Base-by-base conservation (phyloP, 208 protist genomes). In the Herpetomonas tarakana region DNA sequence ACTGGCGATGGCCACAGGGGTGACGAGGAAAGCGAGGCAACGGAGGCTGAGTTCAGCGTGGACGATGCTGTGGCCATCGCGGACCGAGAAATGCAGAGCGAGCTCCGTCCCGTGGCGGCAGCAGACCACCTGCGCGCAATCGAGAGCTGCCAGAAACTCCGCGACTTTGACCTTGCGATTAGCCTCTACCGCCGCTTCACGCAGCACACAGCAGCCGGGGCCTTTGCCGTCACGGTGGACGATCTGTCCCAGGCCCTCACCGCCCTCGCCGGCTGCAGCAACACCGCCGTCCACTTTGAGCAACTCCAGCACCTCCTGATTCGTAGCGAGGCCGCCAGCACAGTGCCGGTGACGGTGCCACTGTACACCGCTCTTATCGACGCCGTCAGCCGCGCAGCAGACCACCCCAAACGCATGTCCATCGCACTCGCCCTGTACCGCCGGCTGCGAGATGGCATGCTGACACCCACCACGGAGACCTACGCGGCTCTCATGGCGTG, bases 401-500 rank as follows among this genome's bases (percentile, higher is more conserved):
- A 82, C 41, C 65, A 91, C 53, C 76, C 78, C 25, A 50, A 86
- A 46, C 65, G 78, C 12, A 78, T 91, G 82, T 3, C 67, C 41
- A 71, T 94, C 31, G 83, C 88, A 12, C 71, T 94, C 28, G 71
- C 71, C n/a, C 71, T 94, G 18, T 94, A 94, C 62, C 76, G 88
- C 16, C 79, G 80, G n/a, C 63, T 94, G 21, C 81, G 81, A 0
- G 88, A 94, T 56, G 78, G 71, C 1, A 47, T 49, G 3, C 58
- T 92, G 47, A 54, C 60, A 1, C 83, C 74, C 28, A 81, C 52
- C 4, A 45, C 68, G 9, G 74, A 88, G 25, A 91, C 84, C 35
- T 94, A 94, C 65, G 77, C 81, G 3, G 88, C 84, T 11, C 74
- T 94, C 28, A 90, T 94, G 26, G 78, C 79, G 7, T 90, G 82